phyloP scores from a whole-genome alignment of 306 rosid genomes.

The Argentina anserina region DNA sequence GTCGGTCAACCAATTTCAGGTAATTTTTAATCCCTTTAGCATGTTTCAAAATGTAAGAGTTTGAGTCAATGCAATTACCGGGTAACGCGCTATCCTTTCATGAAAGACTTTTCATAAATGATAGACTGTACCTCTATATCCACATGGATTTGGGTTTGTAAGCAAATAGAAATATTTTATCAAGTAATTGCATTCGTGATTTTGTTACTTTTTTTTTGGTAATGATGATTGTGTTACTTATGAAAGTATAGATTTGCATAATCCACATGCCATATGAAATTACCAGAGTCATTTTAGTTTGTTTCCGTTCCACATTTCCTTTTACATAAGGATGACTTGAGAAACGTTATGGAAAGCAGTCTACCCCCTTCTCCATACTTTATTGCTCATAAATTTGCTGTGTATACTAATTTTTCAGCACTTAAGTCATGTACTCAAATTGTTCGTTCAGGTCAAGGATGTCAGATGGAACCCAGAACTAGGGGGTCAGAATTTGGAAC shows the following conservation, averaged over 20 bases:
- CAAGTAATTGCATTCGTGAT: not conserved
- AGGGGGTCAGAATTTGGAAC: slow-evolving; percentile 89
- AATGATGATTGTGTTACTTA: not conserved
- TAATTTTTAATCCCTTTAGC: slow-evolving; percentile 14
- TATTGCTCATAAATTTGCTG: not conserved
- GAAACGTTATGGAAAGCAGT: not conserved
- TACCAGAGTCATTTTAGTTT: not conserved
- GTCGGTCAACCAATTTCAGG: slow-evolving; percentile 92
- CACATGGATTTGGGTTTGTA: not conserved
- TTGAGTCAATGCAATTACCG: not conserved
- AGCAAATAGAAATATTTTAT: not conserved
- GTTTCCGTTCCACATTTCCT: not conserved
- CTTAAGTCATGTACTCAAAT: slow-evolving; percentile 8
- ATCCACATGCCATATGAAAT: not conserved
- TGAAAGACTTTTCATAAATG: not conserved
- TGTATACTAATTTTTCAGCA: not conserved
- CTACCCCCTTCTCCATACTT: not conserved
- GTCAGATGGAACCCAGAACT: slow-evolving; percentile 91
- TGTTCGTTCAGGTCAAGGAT: slow-evolving; percentile 75
- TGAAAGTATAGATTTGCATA: not conserved
- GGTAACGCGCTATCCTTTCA: not conserved
- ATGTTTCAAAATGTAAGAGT: not conserved
- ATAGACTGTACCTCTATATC: not conserved
- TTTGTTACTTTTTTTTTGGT: too few species aligned
- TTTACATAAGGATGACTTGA: not conserved